A percentile compares a stretch with the other conserved stretches of the same genome.
Conservation (phyloP, 345 rosid species). For the Raphanus sativus region DNA sequence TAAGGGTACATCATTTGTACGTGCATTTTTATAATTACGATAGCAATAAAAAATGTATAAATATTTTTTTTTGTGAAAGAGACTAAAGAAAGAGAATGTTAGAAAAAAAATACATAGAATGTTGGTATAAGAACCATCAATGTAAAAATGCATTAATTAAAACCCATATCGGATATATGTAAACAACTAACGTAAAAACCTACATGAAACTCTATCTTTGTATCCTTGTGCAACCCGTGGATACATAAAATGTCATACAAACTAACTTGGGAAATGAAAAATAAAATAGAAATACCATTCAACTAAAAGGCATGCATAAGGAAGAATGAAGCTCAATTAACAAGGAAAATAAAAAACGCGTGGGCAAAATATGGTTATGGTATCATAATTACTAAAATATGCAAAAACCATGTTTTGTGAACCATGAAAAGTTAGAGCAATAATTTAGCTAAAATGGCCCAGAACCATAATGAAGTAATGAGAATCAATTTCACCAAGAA, state of each 20-base stretch:
- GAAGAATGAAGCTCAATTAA: neutral
- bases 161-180: neutral
- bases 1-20: neutral
- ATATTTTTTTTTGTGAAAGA: neutral
- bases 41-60: neutral
- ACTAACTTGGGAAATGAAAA: neutral
- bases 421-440: neutral
- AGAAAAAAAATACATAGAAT: neutral
- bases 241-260: neutral
- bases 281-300: neutral
- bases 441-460: neutral
- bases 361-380: neutral
- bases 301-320: neutral
- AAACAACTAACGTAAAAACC: neutral
- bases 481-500: neutral
- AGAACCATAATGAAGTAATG: neutral
- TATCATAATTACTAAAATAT: neutral
- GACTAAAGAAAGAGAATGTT: neutral
- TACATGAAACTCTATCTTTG: neutral
- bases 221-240: neutral
- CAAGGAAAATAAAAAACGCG: too few species aligned
- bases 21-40: neutral
- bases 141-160: neutral
- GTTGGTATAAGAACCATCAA: neutral
- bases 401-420: too few species aligned